Evolutionary conservation across 805 yeast species (phyloP).

Genomic region (Millerago galiae): DNA sequence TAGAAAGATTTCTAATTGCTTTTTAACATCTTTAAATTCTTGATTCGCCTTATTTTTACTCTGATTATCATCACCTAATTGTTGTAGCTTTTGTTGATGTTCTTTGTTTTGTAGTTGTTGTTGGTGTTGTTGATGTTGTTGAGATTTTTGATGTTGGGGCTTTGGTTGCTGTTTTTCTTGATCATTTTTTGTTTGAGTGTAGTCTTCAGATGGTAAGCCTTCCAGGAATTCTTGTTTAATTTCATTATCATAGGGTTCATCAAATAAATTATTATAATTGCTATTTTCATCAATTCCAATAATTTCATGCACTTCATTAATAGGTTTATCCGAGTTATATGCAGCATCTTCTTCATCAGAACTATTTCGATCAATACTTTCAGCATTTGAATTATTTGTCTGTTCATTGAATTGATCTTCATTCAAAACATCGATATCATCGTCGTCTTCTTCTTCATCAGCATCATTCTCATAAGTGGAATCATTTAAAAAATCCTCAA

Average conservation of each 20-base stretch:
- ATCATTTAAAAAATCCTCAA: slow-evolving; percentile 8
- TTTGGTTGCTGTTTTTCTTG: not conserved
- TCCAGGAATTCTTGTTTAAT: not conserved
- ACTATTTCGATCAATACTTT: not conserved
- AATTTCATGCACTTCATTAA: not conserved
- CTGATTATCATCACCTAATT: not conserved
- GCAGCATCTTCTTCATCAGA: slow-evolving; percentile 10
- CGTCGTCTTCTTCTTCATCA: slow-evolving; percentile 2
- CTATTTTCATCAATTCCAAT: slow-evolving; percentile 1
- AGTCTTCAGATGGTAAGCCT: not conserved
- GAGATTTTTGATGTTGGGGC: slow-evolving; percentile 1
- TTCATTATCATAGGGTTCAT: not conserved
- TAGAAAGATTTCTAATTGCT: not conserved
- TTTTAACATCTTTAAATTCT: not conserved
- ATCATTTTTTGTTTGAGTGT: too few species aligned
- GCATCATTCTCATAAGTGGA: slow-evolving; percentile 2
- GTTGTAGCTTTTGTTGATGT: not conserved
- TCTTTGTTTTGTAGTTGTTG: too few species aligned
- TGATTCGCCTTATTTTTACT: not conserved
- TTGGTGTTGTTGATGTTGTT: too few species aligned
- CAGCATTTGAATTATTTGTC: slow-evolving; percentile 1
- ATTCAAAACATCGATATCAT: slow-evolving; percentile 6
- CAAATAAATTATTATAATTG: not conserved
- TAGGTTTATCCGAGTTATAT: not conserved
- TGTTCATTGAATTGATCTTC: slow-evolving; percentile 6